Conservation (phyloP, 805 yeast genomes). For the Suhomyces tanzawaensis region DNA sequence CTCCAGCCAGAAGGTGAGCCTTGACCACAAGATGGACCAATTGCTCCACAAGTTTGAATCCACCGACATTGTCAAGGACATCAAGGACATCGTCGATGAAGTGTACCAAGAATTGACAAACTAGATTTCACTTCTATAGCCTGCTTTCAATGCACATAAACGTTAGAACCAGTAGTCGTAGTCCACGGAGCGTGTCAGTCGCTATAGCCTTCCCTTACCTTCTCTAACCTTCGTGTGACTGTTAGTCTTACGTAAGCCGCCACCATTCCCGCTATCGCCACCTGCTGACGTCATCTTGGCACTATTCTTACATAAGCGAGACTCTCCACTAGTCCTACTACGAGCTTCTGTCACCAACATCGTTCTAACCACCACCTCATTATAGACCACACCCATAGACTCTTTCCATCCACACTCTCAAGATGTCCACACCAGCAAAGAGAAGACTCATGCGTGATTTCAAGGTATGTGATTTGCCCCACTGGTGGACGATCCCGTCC, state of each 20-base stretch:
- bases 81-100: conserved; percentile 26
- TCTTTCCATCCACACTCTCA: background rate
- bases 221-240: no score
- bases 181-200: no score
- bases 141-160: background rate
- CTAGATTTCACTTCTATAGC: background rate
- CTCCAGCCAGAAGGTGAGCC: background rate
- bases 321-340: no score
- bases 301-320: no score
- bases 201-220: no score
- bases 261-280: no score
- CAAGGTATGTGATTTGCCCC: conserved; percentile 53
- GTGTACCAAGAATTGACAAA: conserved; percentile 18
- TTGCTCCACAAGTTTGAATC: conserved; percentile 20
- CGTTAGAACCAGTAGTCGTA: no score
- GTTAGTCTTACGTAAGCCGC: no score
- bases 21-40: conserved; percentile 17
- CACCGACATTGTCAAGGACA: conserved; percentile 20
- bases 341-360: no score
- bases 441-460: conserved; percentile 98
- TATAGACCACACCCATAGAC: background rate
- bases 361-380: no score
- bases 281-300: no score
- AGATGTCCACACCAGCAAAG: conserved; percentile 97
- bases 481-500: no score